A percentile compares a stretch with the other conserved stretches of the same genome.
phyloP scores from a whole-genome alignment of 2,329 filamentous ascomycete genomes.

The Aspergillus piperis region DNA sequence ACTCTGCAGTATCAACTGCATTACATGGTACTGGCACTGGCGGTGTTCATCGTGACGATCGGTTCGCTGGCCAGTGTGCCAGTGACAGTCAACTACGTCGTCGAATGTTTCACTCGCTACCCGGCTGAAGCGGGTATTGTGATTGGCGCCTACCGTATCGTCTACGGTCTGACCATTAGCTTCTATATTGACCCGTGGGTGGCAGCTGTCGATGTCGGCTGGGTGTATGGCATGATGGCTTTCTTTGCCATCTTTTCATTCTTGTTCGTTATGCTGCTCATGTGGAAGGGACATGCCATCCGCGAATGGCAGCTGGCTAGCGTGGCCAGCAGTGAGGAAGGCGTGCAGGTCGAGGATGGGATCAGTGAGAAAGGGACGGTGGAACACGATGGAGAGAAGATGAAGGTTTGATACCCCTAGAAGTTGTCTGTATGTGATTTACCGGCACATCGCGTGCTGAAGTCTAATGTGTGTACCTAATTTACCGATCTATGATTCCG shows the following conservation, averaged over 20 bases:
- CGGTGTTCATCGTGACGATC: slow-evolving; percentile 40
- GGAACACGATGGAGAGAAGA: not conserved
- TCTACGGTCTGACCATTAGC: slow-evolving; percentile 36
- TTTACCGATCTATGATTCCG: too few species aligned
- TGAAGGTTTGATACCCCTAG: not conserved
- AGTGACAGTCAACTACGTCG: slow-evolving; percentile 29
- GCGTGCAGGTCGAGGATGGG: not conserved
- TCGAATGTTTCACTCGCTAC: slow-evolving; percentile 38
- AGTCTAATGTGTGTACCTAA: too few species aligned
- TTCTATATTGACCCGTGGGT: slow-evolving; percentile 43
- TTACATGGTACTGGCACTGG: slow-evolving; percentile 41
- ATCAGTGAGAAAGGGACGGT: not conserved
- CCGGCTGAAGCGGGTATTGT: slow-evolving; percentile 31
- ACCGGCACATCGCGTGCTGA: too few species aligned
- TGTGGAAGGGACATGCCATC: slow-evolving; percentile 14
- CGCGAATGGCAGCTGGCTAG: slow-evolving; percentile 1
- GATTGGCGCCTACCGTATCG: slow-evolving; percentile 28
- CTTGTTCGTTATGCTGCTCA: not conserved
- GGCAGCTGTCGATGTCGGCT: slow-evolving; percentile 32
- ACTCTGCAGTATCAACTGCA: slow-evolving; percentile 40
- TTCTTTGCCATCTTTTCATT: slow-evolving; percentile 31
- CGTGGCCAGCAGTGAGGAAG: slow-evolving; percentile 5
- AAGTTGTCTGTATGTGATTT: too few species aligned
- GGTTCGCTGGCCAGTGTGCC: slow-evolving; percentile 30
- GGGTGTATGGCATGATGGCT: slow-evolving; percentile 43